Percentiles rank a stretch among this genome's conserved stretches.
phyloP scores from a whole-genome alignment of 225 moss, liverwort and hornwort species.

The Physcomitrium patens region DNA sequence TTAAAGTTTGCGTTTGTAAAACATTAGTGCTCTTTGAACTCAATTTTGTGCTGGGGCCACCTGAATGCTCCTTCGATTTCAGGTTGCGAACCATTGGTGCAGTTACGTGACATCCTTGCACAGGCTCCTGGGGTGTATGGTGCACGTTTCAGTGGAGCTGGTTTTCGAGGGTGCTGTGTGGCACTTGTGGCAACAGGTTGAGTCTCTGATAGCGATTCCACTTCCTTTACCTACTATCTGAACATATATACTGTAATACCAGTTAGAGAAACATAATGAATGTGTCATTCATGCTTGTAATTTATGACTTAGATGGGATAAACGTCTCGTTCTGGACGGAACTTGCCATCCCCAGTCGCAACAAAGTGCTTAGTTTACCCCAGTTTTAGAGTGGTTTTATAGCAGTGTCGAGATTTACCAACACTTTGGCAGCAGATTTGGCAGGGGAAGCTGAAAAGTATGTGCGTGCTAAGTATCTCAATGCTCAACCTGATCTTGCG shows the following conservation, averaged over 20 bases:
- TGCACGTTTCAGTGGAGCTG: conserved; percentile 96
- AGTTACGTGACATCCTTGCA: conserved; percentile 78
- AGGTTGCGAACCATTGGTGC: conserved; percentile 92
- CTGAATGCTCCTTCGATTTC: conserved; percentile 21
- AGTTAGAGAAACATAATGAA: conserved; percentile 1
- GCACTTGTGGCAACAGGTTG: conserved; percentile 77
- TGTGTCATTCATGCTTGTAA: neutral
- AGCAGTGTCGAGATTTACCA: neutral
- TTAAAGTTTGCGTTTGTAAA: neutral
- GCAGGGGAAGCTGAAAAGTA: conserved; percentile 74
- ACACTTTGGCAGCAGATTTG: conserved; percentile 44
- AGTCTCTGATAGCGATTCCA: conserved; percentile 8
- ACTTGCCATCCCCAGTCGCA: neutral
- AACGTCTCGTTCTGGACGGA: neutral
- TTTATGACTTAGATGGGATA: neutral
- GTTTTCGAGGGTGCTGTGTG: conserved; percentile 97
- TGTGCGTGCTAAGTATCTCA: conserved; percentile 55
- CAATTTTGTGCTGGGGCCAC: neutral
- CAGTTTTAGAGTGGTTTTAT: neutral
- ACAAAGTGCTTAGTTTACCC: neutral
- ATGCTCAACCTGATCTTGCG: conserved; percentile 78
- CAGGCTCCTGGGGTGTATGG: conserved; percentile 90
- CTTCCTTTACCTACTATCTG: neutral
- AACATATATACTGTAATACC: neutral
- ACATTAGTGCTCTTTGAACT: neutral